These are phyloP conservation scores for Globisporangium nodosum DNA, from an alignment of 352 stramenopile species.

Conservation along the genomic window DNA sequence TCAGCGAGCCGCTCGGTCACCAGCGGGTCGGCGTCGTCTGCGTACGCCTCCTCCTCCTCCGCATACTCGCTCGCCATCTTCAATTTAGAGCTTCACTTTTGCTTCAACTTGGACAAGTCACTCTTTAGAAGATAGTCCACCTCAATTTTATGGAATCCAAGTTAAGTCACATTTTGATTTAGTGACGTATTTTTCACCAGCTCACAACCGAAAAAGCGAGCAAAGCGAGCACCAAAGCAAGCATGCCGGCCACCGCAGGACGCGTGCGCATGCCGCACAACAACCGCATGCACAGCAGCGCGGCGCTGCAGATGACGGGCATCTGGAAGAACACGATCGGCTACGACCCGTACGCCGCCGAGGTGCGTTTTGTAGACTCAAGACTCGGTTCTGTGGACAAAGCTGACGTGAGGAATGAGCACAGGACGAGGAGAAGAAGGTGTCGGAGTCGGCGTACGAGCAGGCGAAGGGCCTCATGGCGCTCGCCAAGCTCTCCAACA, in stretches of 20 bases:
- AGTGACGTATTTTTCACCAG: background rate
- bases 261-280: constrained; percentile 96
- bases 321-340: constrained; percentile 98
- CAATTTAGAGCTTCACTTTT: background rate
- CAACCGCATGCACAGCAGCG: constrained; percentile 94
- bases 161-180: no score
- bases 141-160: no score
- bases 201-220: background rate
- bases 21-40: constrained; percentile 3
- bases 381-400: no score
- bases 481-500: constrained; percentile 93
- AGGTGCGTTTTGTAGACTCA: constrained; percentile 9
- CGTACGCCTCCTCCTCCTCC: no score
- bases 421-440: constrained; percentile 49
- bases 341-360: constrained; percentile 92
- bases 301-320: constrained; percentile 92
- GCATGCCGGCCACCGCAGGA: constrained; percentile 85
- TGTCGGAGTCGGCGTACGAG: constrained; percentile 72
- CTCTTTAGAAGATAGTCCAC: background rate
- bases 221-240: background rate
- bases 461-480: constrained; percentile 92
- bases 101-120: background rate
- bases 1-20: constrained; percentile 10
- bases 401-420: background rate
- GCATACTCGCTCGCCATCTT: background rate